Base-by-base conservation (phyloP, 2,329 filamentous ascomycete species). In the Claviceps sorghi region DNA sequence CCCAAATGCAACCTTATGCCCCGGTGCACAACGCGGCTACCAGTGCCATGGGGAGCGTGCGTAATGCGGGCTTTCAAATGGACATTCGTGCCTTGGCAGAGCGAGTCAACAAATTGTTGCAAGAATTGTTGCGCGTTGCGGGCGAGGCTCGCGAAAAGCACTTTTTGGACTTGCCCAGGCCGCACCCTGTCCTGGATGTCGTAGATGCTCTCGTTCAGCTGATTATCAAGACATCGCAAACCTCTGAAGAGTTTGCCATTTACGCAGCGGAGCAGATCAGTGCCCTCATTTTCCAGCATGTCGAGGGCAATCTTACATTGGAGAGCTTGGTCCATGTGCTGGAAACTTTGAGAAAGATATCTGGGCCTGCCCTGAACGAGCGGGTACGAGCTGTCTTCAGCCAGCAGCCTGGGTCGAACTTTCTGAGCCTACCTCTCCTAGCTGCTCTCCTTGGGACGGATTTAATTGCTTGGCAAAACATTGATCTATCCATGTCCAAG, bases 401-500 rank as follows among this genome's bases (percentile, higher is more conserved):
- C 53, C 72, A 78, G 53, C 78, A 82, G 58, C 72, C 77, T 1
- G 74, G 75, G 1, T 68, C 76, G 22, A 70, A 69, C 49, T 76
- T 83, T 55, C 67, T 83, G 10, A 78, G 76, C 57, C 65, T 82
- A 21, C 74, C 78, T 19, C 67, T 84, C 2, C 73, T 82, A 46
- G 69, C 74, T 11, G 77, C 79, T 3, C 65, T 84, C 42, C 69
- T 79, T 44, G 73, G 73, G 38, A 80, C 79, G 2, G 80, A 83
- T 51, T 71, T 84, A 40, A 61, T 84, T 8, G 79, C 83, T 58
- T 80, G 80, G 73, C 72, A 72, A 50, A 76, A 76, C 50, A 78
- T 90, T 49, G 86, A 90, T 60, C 74, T 79, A 22, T 82, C 86
- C 50, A 77, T 90, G 58, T 80, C 87, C 8, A 84, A 84, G 63